Base-by-base conservation (phyloP, 768 basidiomycete genomes). In the Rhodosporidiobolus sp. region DNA sequence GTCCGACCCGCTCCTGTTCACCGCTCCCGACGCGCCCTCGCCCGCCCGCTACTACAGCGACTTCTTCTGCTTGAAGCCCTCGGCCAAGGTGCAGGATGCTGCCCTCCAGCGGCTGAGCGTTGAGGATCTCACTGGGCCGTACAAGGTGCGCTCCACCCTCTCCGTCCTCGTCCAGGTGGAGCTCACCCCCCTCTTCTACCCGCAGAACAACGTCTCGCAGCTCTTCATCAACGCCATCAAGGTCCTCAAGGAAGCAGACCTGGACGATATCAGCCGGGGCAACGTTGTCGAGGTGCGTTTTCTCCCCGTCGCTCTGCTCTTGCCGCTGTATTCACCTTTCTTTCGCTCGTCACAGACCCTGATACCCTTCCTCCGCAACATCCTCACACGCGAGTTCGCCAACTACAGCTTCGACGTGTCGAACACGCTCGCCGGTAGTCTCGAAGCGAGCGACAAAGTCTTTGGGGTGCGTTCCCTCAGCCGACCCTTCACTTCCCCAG, bases 271-370 rank as follows among this genome's bases (percentile, higher is more conserved):
- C 8, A 30, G 73, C 55, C 67, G 76, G 8, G 38, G 30, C 12
- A 67, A 76, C 58, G 73, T 70, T 9, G 56, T 78, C 50, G 64
- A 78, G 53, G 77, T 76, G 19, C 32, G 75, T 22, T 22, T 4
- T 22, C 43, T 10, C 14, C 38, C 38, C 38, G 8, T 43, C 38
- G 22, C 0, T 14, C 38, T 28, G 24, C 22, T 7, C 26, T 2
- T n/a, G 38, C 43, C 46, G 26, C 30, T 30, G 1, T 20, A 0
- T 22, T 46, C 1, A 11, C 24, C 4, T 61, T 48, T 5, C 4
- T 43, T 52, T 32, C 7, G n/a, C 63, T 0, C 24, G 3, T 19
- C 1, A 38, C 62, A 78, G 77, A 75, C 74, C 16, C 67, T 78
- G 2, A 64, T 69, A 4, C 65, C 67, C 1, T 58, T 75, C 34